Evolutionary conservation across 1,284 basidiomycete genomes (phyloP), one percentile per base, ranked within the genome.

Genomic region (Coniferiporia weirii): DNA sequence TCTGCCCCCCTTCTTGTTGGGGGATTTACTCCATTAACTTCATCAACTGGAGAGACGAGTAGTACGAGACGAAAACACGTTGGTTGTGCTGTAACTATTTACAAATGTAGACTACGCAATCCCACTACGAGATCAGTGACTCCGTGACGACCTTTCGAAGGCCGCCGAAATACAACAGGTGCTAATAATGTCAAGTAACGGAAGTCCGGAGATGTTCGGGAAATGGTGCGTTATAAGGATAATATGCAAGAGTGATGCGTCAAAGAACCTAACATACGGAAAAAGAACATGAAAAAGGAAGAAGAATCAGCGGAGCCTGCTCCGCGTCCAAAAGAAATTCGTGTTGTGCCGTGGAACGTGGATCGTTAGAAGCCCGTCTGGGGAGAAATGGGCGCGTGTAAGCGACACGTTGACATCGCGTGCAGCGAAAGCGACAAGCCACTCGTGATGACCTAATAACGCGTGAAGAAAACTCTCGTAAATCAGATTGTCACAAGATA

Each of bases 341-440:
- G 40, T 22, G 17, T 54, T 48, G 20, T 40, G 35, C 10, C 65
- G 61, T 46, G 54, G 62, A 38, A 62, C 66, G 52, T 66, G 65
- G 34, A 71, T 67, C 19, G 59, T 59, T 35, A 70, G 63, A 49
- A 63, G 61, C 13, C 66, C 68, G 53, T 65, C 63, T 13, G 60
- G 62, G 17, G 52, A 51, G 53, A 70, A 65, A 35, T 61, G 60
- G 19, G 66, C 68, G 36, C 66, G 64, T 45, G 67, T 66, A 10
- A 64, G 63, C 48, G 56, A 35, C 62, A 71, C 65, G 63, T 70
- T 66, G 48, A 68, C 68, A 57, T 70, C 70, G 20, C 61, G 57
- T 13, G 68, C 64, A n/a, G 66, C 36, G 61, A 70, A 71, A 10
- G 62, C 57, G 54, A 70, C 66, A 36, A 69, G 65, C 70, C 70